Evolutionary conservation across 1,284 basidiomycete species (phyloP).

Genomic region (Ceratobasidium sp.): DNA sequence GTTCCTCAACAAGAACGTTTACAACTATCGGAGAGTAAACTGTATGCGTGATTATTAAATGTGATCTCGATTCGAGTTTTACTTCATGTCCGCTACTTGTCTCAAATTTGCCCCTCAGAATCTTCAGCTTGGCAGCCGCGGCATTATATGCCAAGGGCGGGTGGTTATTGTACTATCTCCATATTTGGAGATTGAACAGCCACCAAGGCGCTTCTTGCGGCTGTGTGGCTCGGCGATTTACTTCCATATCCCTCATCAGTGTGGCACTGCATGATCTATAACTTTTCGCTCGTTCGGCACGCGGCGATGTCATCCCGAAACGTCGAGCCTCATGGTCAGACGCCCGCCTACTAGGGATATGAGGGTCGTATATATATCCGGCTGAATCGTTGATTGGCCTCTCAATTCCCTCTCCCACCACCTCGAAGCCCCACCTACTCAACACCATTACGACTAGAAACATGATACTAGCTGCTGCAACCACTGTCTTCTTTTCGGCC

Average conservation of each 20-base stretch:
- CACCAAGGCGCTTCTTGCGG: slow-evolving; percentile 5
- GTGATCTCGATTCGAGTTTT: not conserved
- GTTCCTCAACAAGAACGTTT: too few species aligned
- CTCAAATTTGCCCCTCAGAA: too few species aligned
- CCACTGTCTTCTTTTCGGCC: slow-evolving; percentile 1
- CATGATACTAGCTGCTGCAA: slow-evolving; percentile 24
- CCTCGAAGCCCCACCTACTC: not conserved
- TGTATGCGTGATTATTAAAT: not conserved
- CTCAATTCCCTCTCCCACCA: slow-evolving; percentile 8
- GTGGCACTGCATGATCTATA: slow-evolving; percentile 22
- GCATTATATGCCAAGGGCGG: not conserved
- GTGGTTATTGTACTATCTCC: not conserved
- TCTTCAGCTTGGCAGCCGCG: not conserved
- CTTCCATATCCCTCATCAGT: slow-evolving; percentile 14
- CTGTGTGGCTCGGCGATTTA: slow-evolving; percentile 27
- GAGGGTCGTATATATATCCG: not conserved
- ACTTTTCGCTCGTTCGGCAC: not conserved
- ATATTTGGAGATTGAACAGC: not conserved
- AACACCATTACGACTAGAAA: not conserved
- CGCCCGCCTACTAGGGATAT: not conserved
- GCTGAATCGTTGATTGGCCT: not conserved
- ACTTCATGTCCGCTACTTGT: too few species aligned
- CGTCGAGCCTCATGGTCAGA: slow-evolving; percentile 5
- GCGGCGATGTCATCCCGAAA: slow-evolving; percentile 13
- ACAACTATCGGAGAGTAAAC: too few species aligned